These are phyloP conservation scores for Coemansia sp. DNA, from an alignment of 192 early-diverging fungal genomes.

Conservation along the genomic window DNA sequence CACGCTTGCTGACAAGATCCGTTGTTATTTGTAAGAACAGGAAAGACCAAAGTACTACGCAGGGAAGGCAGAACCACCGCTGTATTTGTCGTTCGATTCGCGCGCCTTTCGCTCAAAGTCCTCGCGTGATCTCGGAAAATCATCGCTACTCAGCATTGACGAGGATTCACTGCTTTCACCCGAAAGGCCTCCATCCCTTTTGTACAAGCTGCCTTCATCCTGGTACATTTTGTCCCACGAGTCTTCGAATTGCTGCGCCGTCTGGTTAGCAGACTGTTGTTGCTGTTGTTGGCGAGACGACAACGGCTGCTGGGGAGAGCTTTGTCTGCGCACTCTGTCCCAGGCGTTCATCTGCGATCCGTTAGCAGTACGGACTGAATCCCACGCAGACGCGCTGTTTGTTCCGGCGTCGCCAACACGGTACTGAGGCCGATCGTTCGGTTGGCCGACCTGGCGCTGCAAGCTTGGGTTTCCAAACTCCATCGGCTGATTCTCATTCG, in stretches of 20 bases:
- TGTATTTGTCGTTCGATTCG: constrained; percentile 7
- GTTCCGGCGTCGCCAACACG: background rate
- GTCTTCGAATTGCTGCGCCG: constrained; percentile 9
- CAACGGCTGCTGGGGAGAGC: background rate
- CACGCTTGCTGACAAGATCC: no score
- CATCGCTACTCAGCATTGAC: constrained; percentile 16
- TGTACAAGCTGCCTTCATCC: constrained; percentile 4
- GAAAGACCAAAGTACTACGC: no score
- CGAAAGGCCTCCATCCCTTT: constrained; percentile 1
- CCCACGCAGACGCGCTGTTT: constrained; percentile 25
- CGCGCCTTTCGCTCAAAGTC: constrained; percentile 22
- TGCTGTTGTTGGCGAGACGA: background rate
- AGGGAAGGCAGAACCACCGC: constrained; percentile 11
- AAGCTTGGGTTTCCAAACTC: constrained; percentile 11
- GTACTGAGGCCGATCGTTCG: background rate
- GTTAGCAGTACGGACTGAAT: constrained; percentile 19
- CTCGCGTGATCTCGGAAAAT: constrained; percentile 37
- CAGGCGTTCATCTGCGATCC: constrained; percentile 15
- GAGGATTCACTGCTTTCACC: background rate
- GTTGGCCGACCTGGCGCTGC: background rate
- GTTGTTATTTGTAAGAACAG: no score
- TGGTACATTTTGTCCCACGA: constrained; percentile 22
- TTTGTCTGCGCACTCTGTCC: constrained; percentile 37
- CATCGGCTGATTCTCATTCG: constrained; percentile 2
- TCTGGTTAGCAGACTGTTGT: constrained; percentile 3